Conservation (phyloP, 1,284 basidiomycete species). For the Coniophora puteana region DNA sequence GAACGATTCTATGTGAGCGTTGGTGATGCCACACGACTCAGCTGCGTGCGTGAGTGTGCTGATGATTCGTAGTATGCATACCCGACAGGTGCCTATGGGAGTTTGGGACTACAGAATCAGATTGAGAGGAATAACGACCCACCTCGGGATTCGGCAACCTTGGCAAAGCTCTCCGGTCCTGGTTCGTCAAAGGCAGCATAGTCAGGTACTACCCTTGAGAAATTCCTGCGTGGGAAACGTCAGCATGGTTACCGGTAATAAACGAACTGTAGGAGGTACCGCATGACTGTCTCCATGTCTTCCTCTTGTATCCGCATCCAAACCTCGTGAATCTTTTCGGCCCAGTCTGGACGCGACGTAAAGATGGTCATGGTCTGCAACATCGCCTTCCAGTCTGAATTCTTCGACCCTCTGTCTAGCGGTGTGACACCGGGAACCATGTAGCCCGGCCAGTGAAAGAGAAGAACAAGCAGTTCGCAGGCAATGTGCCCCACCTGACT, state of each 20-base stretch:
- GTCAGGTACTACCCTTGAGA: conserved; percentile 5
- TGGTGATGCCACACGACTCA: conserved; percentile 14
- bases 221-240: conserved; percentile 9
- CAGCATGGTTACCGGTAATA: neutral
- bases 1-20: conserved; percentile 19
- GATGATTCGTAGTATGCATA: conserved; percentile 21
- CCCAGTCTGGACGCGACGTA: conserved; percentile 4
- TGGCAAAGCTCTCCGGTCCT: conserved; percentile 8
- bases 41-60: conserved; percentile 16
- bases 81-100: conserved; percentile 10
- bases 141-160: conserved; percentile 21
- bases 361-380: conserved; percentile 6
- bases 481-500: conserved; percentile 15
- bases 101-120: too few relatives aligned
- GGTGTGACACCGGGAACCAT: conserved; percentile 14
- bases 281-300: conserved; percentile 6
- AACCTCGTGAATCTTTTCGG: conserved; percentile 6
- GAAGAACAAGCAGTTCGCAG: conserved; percentile 14
- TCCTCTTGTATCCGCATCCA: conserved; percentile 9
- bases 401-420: conserved; percentile 5
- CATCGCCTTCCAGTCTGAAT: conserved; percentile 9
- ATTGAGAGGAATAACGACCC: neutral
- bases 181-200: conserved; percentile 12
- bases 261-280: conserved; percentile 1
- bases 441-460: conserved; percentile 7